Base-by-base conservation (phyloP, 805 yeast genomes). In the Candida odintsovae region DNA sequence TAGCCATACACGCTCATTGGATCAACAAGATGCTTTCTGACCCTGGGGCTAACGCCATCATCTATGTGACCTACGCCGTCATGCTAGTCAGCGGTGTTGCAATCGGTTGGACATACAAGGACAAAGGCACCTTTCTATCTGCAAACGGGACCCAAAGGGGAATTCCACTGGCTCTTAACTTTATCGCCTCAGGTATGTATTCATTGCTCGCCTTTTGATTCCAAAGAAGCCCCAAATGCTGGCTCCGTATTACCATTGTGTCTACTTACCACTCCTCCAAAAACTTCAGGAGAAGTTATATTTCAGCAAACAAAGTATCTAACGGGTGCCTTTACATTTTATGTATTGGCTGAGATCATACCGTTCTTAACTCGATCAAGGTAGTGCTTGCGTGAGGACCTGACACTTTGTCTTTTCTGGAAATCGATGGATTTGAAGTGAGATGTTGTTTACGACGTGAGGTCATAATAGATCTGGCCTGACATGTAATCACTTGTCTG, bases 141-240 rank as follows among this genome's bases (percentile, higher is more conserved):
- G 82, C 90, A 3, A 87, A 90, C 66, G 83, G 94, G 12, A 80
- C 96, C 1, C 90, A 86, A 57, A 73, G 73, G 39, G 95, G 89
- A 29, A 37, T 88, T 15, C 96, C 96, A 1, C 69, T 90, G 55
- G 86, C 96, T 2, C 71, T 90, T 50, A 90, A 90, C 64, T 90
- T 90, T 62, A 80, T 90, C 45, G 97, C 97, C 43, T 82, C 95
- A 54, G 95, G 95, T 77, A 74, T 67, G 92, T 83, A 65, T 62
- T 16, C 4, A 2, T 22, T 31, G 16, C 16, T 41, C 38, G 33
- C 41, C 28, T n/a, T 12, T 15, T 44, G 41, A 40, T 15, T 21
- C 5, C 35, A 18, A 22, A 35, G 41, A 48, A 43, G 52, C 50
- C 56, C 55, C 63, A 53, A 64, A 80, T 81, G 82, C 80, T 76